Conservation (phyloP, 345 rosid species). For the Populus pruinosa region DNA sequence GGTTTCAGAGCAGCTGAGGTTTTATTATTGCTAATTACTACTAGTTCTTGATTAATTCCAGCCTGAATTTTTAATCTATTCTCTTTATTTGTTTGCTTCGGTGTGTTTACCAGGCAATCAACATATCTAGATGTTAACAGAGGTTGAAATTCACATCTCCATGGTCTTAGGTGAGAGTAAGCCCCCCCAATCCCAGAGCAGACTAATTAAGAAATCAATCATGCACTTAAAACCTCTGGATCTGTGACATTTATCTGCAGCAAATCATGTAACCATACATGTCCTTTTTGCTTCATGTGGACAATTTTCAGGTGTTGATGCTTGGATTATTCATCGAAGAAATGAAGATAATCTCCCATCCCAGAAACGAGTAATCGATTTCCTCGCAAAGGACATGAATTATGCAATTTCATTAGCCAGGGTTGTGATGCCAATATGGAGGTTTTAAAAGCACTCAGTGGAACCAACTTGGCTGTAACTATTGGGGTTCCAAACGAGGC, state of each 20-base stretch:
- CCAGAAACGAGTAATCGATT: slow-evolving; percentile 17
- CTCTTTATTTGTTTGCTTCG: neutral
- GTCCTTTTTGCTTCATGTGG: neutral
- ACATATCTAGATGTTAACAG: neutral
- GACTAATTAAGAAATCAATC: neutral
- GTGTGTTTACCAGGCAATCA: neutral
- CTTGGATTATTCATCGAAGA: slow-evolving; percentile 17
- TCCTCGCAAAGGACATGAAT: slow-evolving; percentile 3
- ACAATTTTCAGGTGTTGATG: slow-evolving; percentile 19
- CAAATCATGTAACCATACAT: neutral
- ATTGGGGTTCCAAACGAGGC: slow-evolving; percentile 20
- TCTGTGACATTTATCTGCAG: neutral
- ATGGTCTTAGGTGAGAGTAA: neutral
- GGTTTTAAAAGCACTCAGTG: slow-evolving; percentile 17
- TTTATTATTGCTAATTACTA: neutral
- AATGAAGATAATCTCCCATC: slow-evolving; percentile 23
- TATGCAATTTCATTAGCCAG: slow-evolving; percentile 10
- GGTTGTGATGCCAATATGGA: slow-evolving; percentile 12
- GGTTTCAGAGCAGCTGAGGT: neutral
- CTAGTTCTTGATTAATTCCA: neutral
- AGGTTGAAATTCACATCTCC: neutral
- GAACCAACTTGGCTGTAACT: slow-evolving; percentile 17
- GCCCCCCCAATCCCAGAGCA: neutral
- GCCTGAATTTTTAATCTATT: neutral
- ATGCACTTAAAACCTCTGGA: neutral